A percentile compares a stretch with the other conserved stretches of the same genome.
Evolutionary conservation across 495 filamentous ascomycete species (phyloP).

Genomic region (Lasiosphaeria hispida): DNA sequence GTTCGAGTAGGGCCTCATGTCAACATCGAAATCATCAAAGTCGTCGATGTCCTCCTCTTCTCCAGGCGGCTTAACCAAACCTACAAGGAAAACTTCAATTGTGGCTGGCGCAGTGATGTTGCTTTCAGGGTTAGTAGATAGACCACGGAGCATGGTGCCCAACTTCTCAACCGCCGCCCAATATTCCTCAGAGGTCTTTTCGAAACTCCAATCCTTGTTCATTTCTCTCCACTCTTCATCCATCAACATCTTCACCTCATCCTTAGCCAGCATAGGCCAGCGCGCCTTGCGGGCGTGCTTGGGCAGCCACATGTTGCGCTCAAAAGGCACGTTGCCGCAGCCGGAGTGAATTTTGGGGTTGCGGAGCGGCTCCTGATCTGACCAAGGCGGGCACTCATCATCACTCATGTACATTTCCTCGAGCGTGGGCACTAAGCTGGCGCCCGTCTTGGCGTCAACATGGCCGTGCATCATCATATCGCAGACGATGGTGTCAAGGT

Average conservation of each 20-base stretch:
- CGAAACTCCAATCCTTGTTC: neutral
- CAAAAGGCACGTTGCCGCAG: constrained; percentile 35
- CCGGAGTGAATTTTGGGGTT: constrained; percentile 12
- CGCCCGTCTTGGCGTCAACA: constrained; percentile 43
- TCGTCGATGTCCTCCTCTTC: constrained; percentile 1
- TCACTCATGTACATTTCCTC: constrained; percentile 50
- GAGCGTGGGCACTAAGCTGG: constrained; percentile 35
- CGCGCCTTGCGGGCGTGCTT: constrained; percentile 35
- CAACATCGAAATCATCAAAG: neutral
- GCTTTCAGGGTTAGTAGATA: no score
- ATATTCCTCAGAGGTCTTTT: neutral
- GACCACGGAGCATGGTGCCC: no score
- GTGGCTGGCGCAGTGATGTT: no score
- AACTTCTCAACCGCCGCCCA: no score
- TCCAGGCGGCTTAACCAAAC: no score
- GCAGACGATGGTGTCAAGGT: constrained; percentile 43
- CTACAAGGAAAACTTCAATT: no score
- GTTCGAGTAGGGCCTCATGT: neutral
- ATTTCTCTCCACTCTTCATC: constrained; percentile 19
- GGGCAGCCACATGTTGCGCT: constrained; percentile 30
- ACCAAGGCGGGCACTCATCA: constrained; percentile 26
- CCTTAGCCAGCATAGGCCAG: constrained; percentile 27
- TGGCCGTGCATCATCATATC: constrained; percentile 57
- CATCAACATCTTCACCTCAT: constrained; percentile 28
- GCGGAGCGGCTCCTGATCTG: neutral